phyloP scores from a whole-genome alignment of 208 protist genomes.

The Porcisia hertigi region DNA sequence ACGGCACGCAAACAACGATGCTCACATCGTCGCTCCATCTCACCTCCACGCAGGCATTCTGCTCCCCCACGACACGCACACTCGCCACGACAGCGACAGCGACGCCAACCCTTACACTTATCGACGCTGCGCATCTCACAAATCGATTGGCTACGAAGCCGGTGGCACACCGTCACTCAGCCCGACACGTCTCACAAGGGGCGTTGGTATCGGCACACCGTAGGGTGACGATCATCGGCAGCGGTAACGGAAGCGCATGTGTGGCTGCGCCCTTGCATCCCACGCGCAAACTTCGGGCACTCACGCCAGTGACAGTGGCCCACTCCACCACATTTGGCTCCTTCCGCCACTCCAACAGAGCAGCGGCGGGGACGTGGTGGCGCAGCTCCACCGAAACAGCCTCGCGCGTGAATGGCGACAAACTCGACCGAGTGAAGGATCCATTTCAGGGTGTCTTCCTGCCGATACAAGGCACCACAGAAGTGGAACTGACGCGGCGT shows the following conservation, averaged over 20 bases:
- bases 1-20: neutral
- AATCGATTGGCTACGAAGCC: neutral
- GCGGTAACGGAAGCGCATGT: neutral
- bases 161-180: neutral
- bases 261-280: constrained; percentile 3
- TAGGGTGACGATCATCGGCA: neutral
- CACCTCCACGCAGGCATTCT: neutral
- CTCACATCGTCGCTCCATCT: neutral
- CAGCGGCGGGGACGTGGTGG: constrained; percentile 8
- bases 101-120: neutral
- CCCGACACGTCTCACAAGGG: neutral
- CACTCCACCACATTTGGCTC: constrained; percentile 1
- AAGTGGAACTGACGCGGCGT: neutral
- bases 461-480: neutral
- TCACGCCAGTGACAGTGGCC: constrained; percentile 9
- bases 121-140: neutral
- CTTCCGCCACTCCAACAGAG: neutral
- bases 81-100: constrained; percentile 2
- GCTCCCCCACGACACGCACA: neutral
- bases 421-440: neutral
- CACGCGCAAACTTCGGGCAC: constrained; percentile 11
- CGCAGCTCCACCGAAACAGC: constrained; percentile 1
- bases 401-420: neutral
- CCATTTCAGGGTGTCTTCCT: constrained; percentile 6
- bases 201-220: neutral